Evolutionary conservation across 2,329 filamentous ascomycete genomes (phyloP).

Genomic region (Thermothelomyces thermophilus): DNA sequence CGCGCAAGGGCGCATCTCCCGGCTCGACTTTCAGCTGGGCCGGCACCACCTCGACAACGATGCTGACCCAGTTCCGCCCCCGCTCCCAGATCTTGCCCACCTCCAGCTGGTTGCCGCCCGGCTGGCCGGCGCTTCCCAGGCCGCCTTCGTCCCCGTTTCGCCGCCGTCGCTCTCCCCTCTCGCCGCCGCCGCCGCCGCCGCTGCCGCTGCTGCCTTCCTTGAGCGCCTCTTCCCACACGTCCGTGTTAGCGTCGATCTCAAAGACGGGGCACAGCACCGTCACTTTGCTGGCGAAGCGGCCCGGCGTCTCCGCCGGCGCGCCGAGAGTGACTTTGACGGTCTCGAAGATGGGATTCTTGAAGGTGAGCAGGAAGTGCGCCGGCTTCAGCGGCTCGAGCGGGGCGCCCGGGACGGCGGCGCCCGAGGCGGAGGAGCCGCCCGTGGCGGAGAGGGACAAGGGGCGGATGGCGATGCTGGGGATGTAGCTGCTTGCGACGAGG

Average conservation of each 20-base stretch:
- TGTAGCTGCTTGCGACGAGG: slow-evolving; percentile 79
- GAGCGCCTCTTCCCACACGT: slow-evolving; percentile 80
- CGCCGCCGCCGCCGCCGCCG: background rate
- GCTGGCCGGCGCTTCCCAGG: slow-evolving; percentile 29
- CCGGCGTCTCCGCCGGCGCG: slow-evolving; percentile 72
- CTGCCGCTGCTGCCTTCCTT: slow-evolving; percentile 39
- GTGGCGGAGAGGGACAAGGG: slow-evolving; percentile 41
- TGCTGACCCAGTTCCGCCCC: slow-evolving; percentile 89
- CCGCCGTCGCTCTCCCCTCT: slow-evolving; percentile 29
- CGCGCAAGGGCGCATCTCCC: slow-evolving; percentile 39
- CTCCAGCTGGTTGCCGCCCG: slow-evolving; percentile 57
- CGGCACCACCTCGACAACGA: slow-evolving; percentile 84
- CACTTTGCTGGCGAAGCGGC: slow-evolving; percentile 68
- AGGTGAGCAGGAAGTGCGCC: slow-evolving; percentile 77
- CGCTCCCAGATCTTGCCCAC: slow-evolving; percentile 95
- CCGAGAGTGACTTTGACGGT: slow-evolving; percentile 80
- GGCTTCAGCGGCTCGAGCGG: slow-evolving; percentile 49
- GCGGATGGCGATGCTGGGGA: slow-evolving; percentile 72
- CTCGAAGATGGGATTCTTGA: slow-evolving; percentile 93
- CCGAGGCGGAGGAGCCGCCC: slow-evolving; percentile 19
- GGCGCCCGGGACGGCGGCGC: slow-evolving; percentile 23
- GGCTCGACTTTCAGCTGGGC: slow-evolving; percentile 42
- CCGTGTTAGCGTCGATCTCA: slow-evolving; percentile 87
- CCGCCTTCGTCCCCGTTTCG: slow-evolving; percentile 36
- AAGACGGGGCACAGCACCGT: slow-evolving; percentile 94